phyloP scores from a whole-genome alignment of 257 asterid species.

The Thymus mandschuricus region DNA sequence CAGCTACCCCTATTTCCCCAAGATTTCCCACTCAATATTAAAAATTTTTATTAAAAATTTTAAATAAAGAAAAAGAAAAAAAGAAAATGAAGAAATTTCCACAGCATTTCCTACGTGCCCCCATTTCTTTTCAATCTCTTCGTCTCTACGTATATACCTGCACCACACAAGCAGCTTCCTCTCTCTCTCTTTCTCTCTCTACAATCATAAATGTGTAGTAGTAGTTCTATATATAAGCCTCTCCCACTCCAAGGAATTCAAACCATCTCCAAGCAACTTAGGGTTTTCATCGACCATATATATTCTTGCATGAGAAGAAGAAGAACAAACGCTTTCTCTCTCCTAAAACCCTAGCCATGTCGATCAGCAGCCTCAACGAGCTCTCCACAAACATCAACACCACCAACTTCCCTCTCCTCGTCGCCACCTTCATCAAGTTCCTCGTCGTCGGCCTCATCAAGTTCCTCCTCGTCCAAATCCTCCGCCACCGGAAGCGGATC shows the following conservation, averaged over 20 bases:
- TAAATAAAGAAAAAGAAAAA: neutral
- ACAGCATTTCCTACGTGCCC: neutral
- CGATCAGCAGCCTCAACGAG: conserved; percentile 33
- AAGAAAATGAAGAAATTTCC: conserved; percentile 23
- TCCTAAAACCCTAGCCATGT: conserved; percentile 34
- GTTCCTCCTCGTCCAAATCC: conserved; percentile 33
- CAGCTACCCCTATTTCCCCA: conserved; percentile 26
- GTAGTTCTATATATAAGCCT: conserved; percentile 14
- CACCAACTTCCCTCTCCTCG: conserved; percentile 34
- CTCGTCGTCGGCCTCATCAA: conserved; percentile 40
- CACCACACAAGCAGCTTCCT: conserved; percentile 41
- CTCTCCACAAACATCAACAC: conserved; percentile 34
- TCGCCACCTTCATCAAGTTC: conserved; percentile 40
- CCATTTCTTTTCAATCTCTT: conserved; percentile 21
- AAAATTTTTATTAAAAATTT: no score
- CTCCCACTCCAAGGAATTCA: conserved; percentile 1
- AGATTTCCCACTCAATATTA: neutral
- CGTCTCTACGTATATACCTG: conserved; percentile 25
- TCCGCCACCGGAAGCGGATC: conserved; percentile 37
- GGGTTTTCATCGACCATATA: neutral
- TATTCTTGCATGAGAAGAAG: neutral
- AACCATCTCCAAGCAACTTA: conserved; percentile 24
- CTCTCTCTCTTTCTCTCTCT: neutral
- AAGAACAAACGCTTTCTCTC: neutral
- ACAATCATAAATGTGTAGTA: no score